Percentiles rank a stretch among this genome's conserved stretches.
These are phyloP conservation scores for Teratosphaeria zuluensis DNA, from an alignment of 2,329 filamentous ascomycete genomes.

Conservation along the genomic window DNA sequence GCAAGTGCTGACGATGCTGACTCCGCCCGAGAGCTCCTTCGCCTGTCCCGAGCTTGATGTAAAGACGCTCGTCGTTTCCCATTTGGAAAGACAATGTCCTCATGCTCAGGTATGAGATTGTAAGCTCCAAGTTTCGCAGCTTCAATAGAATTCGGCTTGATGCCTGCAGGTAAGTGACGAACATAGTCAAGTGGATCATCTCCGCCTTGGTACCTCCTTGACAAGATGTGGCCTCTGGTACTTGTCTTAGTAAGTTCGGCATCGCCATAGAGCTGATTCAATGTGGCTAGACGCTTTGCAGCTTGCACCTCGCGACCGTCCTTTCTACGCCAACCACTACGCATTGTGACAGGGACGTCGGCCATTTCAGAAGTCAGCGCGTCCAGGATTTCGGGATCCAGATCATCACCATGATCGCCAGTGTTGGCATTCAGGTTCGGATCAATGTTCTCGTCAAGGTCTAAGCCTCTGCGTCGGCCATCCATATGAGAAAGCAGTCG, in stretches of 20 bases:
- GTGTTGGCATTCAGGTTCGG: background rate
- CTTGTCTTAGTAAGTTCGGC: background rate
- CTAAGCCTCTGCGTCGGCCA: background rate
- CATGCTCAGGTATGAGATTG: background rate
- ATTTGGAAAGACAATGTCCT: background rate
- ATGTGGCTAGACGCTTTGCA: background rate
- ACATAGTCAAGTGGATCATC: background rate
- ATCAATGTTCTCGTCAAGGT: background rate
- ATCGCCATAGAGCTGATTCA: background rate
- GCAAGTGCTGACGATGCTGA: background rate
- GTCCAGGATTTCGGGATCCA: background rate
- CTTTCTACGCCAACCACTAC: background rate
- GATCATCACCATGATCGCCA: background rate
- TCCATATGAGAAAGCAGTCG: background rate
- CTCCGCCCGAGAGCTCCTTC: background rate
- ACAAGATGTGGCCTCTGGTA: background rate
- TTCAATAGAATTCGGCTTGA: background rate
- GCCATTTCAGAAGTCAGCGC: background rate
- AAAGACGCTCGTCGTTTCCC: background rate
- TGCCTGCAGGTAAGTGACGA: background rate
- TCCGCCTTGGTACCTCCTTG: background rate
- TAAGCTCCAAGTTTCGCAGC: background rate
- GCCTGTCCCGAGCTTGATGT: background rate
- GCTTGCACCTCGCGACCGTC: background rate
- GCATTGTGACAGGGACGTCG: background rate